Base-by-base conservation (phyloP, 257 asterid species). In the Ballota nigra region DNA sequence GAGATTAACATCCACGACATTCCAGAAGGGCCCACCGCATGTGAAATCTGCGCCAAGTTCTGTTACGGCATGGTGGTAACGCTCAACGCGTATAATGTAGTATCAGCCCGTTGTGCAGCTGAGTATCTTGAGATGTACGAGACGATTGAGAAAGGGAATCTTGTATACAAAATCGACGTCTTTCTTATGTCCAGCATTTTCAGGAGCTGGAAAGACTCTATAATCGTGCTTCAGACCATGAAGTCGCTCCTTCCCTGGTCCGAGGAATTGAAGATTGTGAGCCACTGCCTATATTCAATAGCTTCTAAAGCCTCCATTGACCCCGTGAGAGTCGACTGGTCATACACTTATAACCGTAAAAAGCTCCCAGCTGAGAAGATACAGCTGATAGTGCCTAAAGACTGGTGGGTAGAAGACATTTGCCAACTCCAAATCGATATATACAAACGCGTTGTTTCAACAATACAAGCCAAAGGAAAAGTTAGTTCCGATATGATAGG, bases 401-500 rank as follows among this genome's bases (percentile, higher is more conserved):
- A 91, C 70, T 91, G 97, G 97, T 91, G 97, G 97, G 92, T 84
- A 1, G 95, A 89, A 78, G 97, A 91, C 73, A 82, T 91, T 12
- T 91, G 88, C 47, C 92, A 91, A 16, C 96, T 91, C 60, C 91
- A 80, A 22, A 80, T 87, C 1, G 89, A 85, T 70, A 53, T 82
- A 66, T 88, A 78, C 74, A 87, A 87, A 73, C 80, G 84, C 41
- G 92, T 83, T 8, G 61, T 91, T 41, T 72, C 84, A 1, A 78
- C 91, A 6, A 80, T 91, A 69, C 82, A 71, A 77, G 80, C 87
- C 0, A 91, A 83, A 72, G 92, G 87, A 18, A 79, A 77, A 53
- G 67, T 84, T 13, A 59, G 86, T 41, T 77, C 85, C 3, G 85
- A 84, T 72, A 70, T 86, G 5, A 79, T 88, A 2, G 97, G 96